Evolutionary conservation across 208 protist genomes (phyloP), one percentile per base, ranked within the genome.

Genomic region (Acanthamoeba culbertsoni): DNA sequence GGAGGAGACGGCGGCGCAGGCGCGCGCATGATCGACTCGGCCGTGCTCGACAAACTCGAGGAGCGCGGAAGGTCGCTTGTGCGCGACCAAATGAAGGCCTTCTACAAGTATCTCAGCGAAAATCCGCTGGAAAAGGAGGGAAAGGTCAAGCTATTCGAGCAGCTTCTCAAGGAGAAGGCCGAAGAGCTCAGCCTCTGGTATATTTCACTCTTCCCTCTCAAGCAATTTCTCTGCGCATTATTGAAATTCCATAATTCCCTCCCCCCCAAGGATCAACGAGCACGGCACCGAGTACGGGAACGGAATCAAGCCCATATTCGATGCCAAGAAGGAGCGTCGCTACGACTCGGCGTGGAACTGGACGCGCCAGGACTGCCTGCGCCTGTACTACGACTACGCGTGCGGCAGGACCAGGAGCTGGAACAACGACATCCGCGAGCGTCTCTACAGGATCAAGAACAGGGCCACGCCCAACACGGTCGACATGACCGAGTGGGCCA

Each of bases 341-440:
- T 97, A 97, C 71, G 96, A 97, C 75, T 95, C 94, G 18, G 89
- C 68, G 84, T 97, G 96, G 96, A 97, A 97, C 91, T 97, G 96
- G 96, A 90, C 93, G 28, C 51, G 94, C 33, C 96, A 96, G 46
- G 96, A 97, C 42, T 46, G 40, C 23, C 42, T 95, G 1, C 18
- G 88, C 28, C 65, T 97, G 10, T 94, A 84, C 71, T 93, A 93
- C 33, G 93, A 94, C 55, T 93, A 93, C 57, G 92, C 75, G 28
- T 94, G 92, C 77, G 77, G 75, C n/a, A 4, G 92, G 3, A 84
- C 73, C 28, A 51, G 75, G 35, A 37, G 92, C 18, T 94, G 92
- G 92, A 91, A 91, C 65, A 88, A 91, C 48, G 77, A 94, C 55
- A 94, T 94, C 65, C 12, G 92, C 14, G 92, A 94, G 65, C n/a